Conservation (phyloP, 2,329 filamentous ascomycete genomes). For the Beauveria varroae region DNA sequence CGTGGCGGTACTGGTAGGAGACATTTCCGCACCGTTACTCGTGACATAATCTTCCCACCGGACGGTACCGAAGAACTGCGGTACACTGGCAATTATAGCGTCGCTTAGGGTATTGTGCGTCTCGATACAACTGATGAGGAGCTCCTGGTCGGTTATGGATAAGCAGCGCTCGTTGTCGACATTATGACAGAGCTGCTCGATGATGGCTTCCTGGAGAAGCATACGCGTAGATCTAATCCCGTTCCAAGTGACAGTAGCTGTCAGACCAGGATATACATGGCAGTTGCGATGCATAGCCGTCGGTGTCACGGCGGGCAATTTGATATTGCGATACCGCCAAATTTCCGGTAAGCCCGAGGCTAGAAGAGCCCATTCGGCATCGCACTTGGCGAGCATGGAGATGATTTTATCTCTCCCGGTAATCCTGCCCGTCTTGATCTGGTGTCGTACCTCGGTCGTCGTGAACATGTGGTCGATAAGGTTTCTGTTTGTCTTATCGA, state of each 20-base stretch:
- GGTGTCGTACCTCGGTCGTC: conserved; percentile 39
- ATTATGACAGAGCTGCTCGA: conserved; percentile 33
- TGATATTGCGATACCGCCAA: conserved; percentile 36
- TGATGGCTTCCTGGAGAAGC: conserved; percentile 39
- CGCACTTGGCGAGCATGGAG: conserved; percentile 30
- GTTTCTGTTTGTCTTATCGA: conserved; percentile 32
- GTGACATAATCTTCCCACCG: conserved; percentile 29
- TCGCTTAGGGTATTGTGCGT: conserved; percentile 32
- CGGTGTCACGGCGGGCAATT: conserved; percentile 30
- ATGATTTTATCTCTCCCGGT: conserved; percentile 28
- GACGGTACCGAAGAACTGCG: conserved; percentile 43
- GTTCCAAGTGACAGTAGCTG: conserved; percentile 41
- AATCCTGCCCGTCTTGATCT: conserved; percentile 33
- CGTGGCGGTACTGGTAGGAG: background rate
- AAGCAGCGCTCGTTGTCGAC: conserved; percentile 20
- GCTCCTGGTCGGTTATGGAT: conserved; percentile 25
- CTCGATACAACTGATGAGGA: conserved; percentile 29
- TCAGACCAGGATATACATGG: conserved; percentile 39
- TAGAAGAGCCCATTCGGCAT: conserved; percentile 34
- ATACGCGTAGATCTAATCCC: conserved; percentile 38
- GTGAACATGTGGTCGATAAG: conserved; percentile 37
- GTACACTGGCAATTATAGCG: conserved; percentile 38
- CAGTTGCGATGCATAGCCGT: conserved; percentile 34
- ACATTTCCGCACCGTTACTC: conserved; percentile 8
- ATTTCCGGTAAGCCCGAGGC: conserved; percentile 29